Base-by-base conservation (phyloP, 129 eudicot species). In the sunflower (Helianthus annuus) region DNA sequence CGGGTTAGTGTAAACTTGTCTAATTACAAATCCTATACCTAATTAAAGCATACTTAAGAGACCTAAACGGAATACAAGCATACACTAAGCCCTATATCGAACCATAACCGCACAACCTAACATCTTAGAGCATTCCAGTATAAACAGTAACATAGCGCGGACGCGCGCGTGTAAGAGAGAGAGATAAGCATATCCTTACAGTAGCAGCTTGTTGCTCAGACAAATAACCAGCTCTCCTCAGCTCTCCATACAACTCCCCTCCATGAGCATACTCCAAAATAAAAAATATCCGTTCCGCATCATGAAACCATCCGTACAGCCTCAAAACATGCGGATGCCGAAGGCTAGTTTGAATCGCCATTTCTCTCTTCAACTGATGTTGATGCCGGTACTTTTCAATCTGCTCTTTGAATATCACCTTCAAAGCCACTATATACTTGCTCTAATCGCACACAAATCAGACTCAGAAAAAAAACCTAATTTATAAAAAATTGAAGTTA, bases 331-430 rank as follows among this genome's bases (percentile, higher is more conserved):
- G 84, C 4, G 97, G 98, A 66, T 94, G 98, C 14, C 82, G 86
- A 38, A 94, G 92, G 64, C 79, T 81, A 10, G 80, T 82, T 45
- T 94, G 97, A 45, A 91, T 91, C 84, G 68, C 88, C 95, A 91
- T 87, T 69, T 91, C 97, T 72, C 97, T 73, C 74, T 83, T 85
- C 42, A 94, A 76, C 80, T 94, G 98, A 76, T 94, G 97, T 54
- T 84, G 95, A 67, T 90, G 45, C 42, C 81, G 66, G 79, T 94
- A 87, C 82, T 87, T 94, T 76, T 87, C 98, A 48, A 94, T 71
- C 60, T 90, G 98, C 86, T 90, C 86, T 76, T 94, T 94, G 72
- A 87, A 94, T 64, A 94, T 84, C 80, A 94, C 92, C 76, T 94
- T 94, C 83, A 94, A 69, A 22, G 98, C 98, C 76, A 94, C 98